Percentiles rank a stretch among this genome's conserved stretches.
Evolutionary conservation across 2,329 filamentous ascomycete genomes (phyloP).

Genomic region (Seiridium cupressi): DNA sequence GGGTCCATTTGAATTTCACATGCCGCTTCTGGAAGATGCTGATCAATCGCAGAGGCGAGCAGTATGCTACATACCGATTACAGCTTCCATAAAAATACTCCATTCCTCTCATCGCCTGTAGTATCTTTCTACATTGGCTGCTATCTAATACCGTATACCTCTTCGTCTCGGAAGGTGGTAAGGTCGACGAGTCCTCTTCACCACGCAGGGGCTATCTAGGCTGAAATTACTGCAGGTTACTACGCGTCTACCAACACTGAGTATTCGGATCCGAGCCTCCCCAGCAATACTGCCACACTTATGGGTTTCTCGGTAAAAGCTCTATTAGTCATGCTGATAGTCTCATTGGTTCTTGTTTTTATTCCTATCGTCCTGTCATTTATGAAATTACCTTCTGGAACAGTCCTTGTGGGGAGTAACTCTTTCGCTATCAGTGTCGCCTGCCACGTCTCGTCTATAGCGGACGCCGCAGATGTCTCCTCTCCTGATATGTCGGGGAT

Average conservation of each 20-base stretch:
- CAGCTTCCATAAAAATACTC: slow-evolving; percentile 38
- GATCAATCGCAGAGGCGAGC: slow-evolving; percentile 11
- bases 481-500: not conserved
- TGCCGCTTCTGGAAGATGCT: no score
- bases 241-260: no score
- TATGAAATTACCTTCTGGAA: slow-evolving; percentile 13
- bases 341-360: slow-evolving; percentile 5
- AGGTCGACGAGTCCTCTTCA: not conserved
- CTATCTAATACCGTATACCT: slow-evolving; percentile 38
- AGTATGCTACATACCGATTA: slow-evolving; percentile 35
- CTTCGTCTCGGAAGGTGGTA: slow-evolving; percentile 19
- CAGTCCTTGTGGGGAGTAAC: slow-evolving; percentile 16
- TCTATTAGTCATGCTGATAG: slow-evolving; percentile 10
- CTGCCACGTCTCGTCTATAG: slow-evolving; percentile 16
- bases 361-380: slow-evolving; percentile 12
- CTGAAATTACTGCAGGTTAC: not conserved
- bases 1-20: not conserved
- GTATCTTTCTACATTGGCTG: slow-evolving; percentile 38
- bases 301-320: no score
- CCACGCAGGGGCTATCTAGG: not conserved
- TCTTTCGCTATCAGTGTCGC: slow-evolving; percentile 19
- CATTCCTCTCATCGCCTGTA: slow-evolving; percentile 32
- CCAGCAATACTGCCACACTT: no score
- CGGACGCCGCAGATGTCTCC: not conserved
- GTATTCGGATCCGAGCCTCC: no score